Percentiles rank a stretch among this genome's conserved stretches.
Evolutionary conservation across 495 filamentous ascomycete genomes (phyloP).

Genomic region (Annulohypoxylon stygium): DNA sequence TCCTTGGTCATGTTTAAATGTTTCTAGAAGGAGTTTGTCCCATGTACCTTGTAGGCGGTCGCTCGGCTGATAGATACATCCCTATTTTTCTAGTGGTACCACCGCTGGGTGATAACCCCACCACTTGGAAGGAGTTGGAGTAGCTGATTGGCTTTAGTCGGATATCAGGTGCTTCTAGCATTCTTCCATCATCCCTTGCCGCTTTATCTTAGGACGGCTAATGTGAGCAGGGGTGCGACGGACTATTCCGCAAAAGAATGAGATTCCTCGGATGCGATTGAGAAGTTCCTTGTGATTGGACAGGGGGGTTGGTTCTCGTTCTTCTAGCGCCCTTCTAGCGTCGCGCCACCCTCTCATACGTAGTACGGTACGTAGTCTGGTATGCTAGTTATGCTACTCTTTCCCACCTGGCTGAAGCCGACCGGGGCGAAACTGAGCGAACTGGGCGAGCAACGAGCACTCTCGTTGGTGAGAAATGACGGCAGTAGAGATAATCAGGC

Average conservation of each 20-base stretch:
- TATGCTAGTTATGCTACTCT: neutral
- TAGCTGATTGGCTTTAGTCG: constrained; percentile 43
- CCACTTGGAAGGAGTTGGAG: constrained; percentile 23
- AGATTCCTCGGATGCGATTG: constrained; percentile 45
- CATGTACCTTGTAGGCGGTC: constrained; percentile 1
- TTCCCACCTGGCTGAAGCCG: constrained; percentile 34
- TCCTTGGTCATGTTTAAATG: constrained; percentile 8
- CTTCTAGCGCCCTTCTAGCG: constrained; percentile 59
- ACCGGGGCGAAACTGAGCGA: constrained; percentile 26
- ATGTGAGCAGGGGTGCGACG: constrained; percentile 38
- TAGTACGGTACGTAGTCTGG: constrained; percentile 21
- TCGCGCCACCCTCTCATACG: constrained; percentile 50
- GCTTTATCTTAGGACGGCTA: constrained; percentile 46
- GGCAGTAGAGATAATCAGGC: constrained; percentile 31
- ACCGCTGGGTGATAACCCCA: constrained; percentile 32
- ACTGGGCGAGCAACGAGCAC: constrained; percentile 30
- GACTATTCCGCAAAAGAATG: constrained; percentile 47
- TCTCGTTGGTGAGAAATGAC: constrained; percentile 35
- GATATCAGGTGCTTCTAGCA: constrained; percentile 50
- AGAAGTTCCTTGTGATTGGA: constrained; percentile 48
- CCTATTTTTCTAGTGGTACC: constrained; percentile 24
- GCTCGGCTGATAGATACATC: constrained; percentile 7
- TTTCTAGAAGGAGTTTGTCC: constrained; percentile 14
- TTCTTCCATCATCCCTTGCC: constrained; percentile 49
- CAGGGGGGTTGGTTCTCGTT: constrained; percentile 33